Evolutionary conservation across 768 basidiomycete genomes (phyloP).

Genomic region (Auriscalpium microsporum): DNA sequence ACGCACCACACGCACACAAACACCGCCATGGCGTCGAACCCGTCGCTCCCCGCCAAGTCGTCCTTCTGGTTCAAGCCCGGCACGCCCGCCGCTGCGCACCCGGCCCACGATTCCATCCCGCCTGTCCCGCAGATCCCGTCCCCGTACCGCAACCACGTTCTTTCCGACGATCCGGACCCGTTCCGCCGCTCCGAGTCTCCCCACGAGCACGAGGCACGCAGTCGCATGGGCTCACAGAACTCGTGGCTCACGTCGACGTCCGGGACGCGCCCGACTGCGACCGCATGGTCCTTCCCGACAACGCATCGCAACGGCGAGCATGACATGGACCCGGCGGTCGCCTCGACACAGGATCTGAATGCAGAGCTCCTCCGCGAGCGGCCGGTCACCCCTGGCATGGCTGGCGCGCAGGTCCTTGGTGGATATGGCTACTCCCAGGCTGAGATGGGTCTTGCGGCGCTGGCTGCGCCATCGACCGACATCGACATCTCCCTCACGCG

Average conservation of each 20-base stretch:
- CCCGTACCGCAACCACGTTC: slow-evolving; percentile 36
- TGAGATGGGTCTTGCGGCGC: slow-evolving; percentile 44
- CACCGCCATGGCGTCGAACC: slow-evolving; percentile 28
- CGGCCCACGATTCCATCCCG: slow-evolving; percentile 38
- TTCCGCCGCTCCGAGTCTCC: slow-evolving; percentile 49
- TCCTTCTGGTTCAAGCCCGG: slow-evolving; percentile 54
- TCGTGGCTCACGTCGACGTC: slow-evolving; percentile 68
- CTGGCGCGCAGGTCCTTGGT: slow-evolving; percentile 54
- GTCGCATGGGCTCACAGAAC: slow-evolving; percentile 53
- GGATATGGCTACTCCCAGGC: slow-evolving; percentile 58
- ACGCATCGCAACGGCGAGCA: slow-evolving; percentile 24
- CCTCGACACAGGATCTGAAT: slow-evolving; percentile 32
- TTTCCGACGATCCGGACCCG: slow-evolving; percentile 43
- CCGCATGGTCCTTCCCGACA: slow-evolving; percentile 64
- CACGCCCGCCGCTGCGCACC: slow-evolving; percentile 23
- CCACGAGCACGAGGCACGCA: slow-evolving; percentile 28
- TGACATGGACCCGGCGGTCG: slow-evolving; percentile 28
- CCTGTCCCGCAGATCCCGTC: slow-evolving; percentile 51
- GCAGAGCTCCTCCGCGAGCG: slow-evolving; percentile 36
- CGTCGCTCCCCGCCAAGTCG: slow-evolving; percentile 38
- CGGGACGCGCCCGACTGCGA: slow-evolving; percentile 46
- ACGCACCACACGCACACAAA: slow-evolving; percentile 47
- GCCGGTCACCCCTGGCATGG: slow-evolving; percentile 44
- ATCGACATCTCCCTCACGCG: slow-evolving; percentile 49
- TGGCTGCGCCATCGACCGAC: slow-evolving; percentile 37